phyloP scores from a whole-genome alignment of 1,284 basidiomycete genomes.

The Ustilago bromivora region DNA sequence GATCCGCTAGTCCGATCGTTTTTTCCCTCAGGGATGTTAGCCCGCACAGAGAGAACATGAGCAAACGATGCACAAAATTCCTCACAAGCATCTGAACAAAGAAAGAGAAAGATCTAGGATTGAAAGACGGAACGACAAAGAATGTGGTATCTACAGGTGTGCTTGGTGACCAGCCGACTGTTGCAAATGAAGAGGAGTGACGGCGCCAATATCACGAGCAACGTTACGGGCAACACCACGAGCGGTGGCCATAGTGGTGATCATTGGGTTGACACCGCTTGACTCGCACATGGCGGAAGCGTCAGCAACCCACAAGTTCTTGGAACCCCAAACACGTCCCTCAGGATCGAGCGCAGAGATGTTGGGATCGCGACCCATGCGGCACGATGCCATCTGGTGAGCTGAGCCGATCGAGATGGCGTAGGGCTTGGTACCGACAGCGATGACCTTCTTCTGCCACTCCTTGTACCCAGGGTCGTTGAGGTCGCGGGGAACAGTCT shows the following conservation, averaged over 20 bases:
- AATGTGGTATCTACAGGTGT: conserved; percentile 24
- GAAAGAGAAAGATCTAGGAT: background rate
- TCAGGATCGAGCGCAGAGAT: conserved; percentile 70
- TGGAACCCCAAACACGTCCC: conserved; percentile 71
- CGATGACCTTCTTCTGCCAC: conserved; percentile 65
- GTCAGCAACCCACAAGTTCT: conserved; percentile 72
- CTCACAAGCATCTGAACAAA: background rate
- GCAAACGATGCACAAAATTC: too few species aligned
- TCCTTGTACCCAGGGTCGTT: conserved; percentile 58
- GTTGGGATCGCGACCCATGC: conserved; percentile 69
- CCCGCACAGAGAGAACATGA: too few species aligned
- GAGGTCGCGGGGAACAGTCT: conserved; percentile 57
- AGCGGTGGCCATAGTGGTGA: conserved; percentile 69
- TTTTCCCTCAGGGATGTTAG: background rate
- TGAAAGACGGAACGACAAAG: background rate
- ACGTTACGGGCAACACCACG: conserved; percentile 65
- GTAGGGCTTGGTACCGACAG: conserved; percentile 54
- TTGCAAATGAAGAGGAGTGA: conserved; percentile 29
- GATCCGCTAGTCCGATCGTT: background rate
- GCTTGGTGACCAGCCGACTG: conserved; percentile 24
- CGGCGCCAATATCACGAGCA: conserved; percentile 63
- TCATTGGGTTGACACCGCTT: conserved; percentile 72
- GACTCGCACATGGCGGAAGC: conserved; percentile 71
- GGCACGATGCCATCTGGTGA: conserved; percentile 71
- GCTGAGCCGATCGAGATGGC: conserved; percentile 58